Base-by-base conservation (phyloP, 2,329 filamentous ascomycete species). In the Tolypocladium cylindrosporum region DNA sequence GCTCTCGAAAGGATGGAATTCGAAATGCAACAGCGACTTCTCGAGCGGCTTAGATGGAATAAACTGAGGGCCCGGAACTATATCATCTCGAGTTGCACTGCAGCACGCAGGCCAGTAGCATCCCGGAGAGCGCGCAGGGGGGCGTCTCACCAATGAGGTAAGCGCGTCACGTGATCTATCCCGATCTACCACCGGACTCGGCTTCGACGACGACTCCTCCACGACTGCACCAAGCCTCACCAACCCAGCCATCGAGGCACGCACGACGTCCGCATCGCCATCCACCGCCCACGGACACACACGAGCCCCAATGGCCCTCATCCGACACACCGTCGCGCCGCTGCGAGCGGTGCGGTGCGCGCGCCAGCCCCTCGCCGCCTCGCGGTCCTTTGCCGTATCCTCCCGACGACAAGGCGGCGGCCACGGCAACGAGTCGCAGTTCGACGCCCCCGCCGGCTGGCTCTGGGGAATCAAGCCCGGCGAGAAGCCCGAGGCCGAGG, bases 401-500 rank as follows among this genome's bases (percentile, higher is more conserved):
- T 65, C 75, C 62, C 73, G 73, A 67, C 73, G 71, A 64, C 69
- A 65, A 63, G 73, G 72, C 58, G 72, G 68, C 63, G 73, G 72
- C 61, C 72, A 72, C 65, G 71, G 72, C 63, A 61, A 89, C 77
- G 89, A 85, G 68, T 81, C 85, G 65, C 88, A 91, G 72, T 99
- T 91, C 76, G 94, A 99, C 66, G 86, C 92, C 54, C 93, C 94
- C 3, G 83, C 80, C 58, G 94, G 94, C 68, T 97, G 91, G 90
- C 85, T 99, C 68, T 97, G 90, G 74, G 92, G 92, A 65, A 83
- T 97, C 67, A 92, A 91, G 80, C 94, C 94, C 41, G 92, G 92
- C 62, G 90, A 97, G 84, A 96, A 97, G 81, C 86, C 90, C 71
- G 85, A 95, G 82, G 89, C 91, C 74, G 94, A 99, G 78, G 94